These are phyloP conservation scores for Linaria vulgaris DNA, from an alignment of 257 asterid species.

Conservation along the genomic window DNA sequence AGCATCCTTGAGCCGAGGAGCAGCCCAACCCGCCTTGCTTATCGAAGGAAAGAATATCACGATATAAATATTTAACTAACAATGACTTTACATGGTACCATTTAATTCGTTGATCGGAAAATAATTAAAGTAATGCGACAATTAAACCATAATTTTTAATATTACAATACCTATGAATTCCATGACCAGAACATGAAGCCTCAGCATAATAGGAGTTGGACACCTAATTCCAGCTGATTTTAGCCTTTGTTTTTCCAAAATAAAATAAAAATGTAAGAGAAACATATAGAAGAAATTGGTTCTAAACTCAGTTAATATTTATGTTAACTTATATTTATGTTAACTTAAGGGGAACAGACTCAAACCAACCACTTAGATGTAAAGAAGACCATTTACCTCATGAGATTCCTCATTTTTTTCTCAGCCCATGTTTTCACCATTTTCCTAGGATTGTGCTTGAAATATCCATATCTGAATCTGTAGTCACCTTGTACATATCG, in stretches of 20 bases:
- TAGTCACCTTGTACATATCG: constrained; percentile 97
- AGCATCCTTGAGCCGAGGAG: constrained; percentile 98
- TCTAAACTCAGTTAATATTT: neutral
- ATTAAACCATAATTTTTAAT: neutral
- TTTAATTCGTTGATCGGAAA: too few relatives aligned
- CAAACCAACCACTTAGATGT: neutral
- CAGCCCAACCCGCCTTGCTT: constrained; percentile 97
- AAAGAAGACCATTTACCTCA: constrained; percentile 54
- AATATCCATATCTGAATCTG: constrained; percentile 82
- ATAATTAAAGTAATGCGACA: neutral
- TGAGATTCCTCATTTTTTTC: constrained; percentile 96
- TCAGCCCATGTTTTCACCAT: constrained; percentile 99
- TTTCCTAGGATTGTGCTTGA: constrained; percentile 95
- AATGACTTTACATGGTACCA: constrained; percentile 4
- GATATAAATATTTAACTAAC: constrained; percentile 4
- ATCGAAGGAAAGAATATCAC: constrained; percentile 18
- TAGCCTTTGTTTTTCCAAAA: constrained; percentile 52
- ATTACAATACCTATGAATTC: constrained; percentile 79
- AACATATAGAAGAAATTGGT: neutral
- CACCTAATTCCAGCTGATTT: constrained; percentile 93
- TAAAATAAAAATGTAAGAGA: constrained; percentile 21
- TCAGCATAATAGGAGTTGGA: constrained; percentile 77
- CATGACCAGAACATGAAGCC: constrained; percentile 97
- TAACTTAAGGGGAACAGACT: neutral
- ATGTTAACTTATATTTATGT: neutral